phyloP scores from a whole-genome alignment of 345 rosid genomes.

The Angophora floribunda region DNA sequence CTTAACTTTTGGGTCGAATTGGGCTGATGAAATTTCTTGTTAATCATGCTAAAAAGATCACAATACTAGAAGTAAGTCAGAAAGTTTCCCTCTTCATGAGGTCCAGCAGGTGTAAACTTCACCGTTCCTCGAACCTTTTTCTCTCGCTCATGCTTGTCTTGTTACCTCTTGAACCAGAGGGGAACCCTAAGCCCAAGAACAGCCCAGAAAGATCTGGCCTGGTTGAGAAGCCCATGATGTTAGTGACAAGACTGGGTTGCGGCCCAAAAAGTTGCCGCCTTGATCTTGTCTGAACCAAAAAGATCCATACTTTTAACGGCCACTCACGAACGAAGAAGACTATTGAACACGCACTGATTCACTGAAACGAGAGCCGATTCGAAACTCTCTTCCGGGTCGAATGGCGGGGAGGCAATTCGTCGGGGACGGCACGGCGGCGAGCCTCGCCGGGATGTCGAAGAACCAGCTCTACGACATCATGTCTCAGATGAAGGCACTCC shows the following conservation, averaged over 20 bases:
- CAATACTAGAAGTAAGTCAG: not conserved
- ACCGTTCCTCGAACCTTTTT: not conserved
- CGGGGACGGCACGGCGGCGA: conserved; percentile 64
- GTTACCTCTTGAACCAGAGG: not conserved
- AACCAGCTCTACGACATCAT: conserved; percentile 88
- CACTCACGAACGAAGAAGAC: not conserved
- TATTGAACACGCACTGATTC: not conserved
- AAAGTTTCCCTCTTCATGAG: not conserved
- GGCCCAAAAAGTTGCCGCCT: not conserved
- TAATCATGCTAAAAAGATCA: not conserved
- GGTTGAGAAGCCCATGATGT: not conserved
- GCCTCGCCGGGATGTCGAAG: conserved; percentile 88
- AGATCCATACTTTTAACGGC: not conserved
- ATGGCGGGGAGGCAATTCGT: conserved; percentile 70
- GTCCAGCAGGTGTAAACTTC: not conserved
- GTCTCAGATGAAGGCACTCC: conserved; percentile 78
- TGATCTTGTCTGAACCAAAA: not conserved
- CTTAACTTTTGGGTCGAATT: not conserved
- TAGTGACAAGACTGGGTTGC: not conserved
- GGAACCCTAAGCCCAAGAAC: not conserved
- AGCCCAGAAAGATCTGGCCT: not conserved
- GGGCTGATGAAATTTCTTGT: not conserved
- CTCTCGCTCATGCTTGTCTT: not conserved
- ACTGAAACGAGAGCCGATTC: not conserved
- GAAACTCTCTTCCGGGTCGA: not conserved